Conservation (phyloP, 179 eudicot genomes). For the Camellia oleifera region DNA sequence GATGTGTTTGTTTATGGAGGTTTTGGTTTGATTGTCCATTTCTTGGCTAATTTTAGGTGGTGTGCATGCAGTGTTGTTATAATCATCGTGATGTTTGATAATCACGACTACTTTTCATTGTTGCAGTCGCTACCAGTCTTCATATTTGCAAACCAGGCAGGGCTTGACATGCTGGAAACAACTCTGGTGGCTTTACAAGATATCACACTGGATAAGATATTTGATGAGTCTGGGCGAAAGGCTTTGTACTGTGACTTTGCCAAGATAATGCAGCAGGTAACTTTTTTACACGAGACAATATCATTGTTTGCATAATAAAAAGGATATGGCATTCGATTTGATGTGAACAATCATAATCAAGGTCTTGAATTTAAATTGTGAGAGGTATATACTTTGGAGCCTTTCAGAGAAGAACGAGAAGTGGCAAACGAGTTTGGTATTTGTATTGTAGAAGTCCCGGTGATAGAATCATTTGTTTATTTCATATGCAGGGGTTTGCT, state of each 20-base stretch:
- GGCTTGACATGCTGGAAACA: conserved; percentile 71
- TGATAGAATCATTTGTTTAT: neutral
- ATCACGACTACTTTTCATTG: neutral
- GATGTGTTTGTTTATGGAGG: neutral
- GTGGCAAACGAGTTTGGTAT: neutral
- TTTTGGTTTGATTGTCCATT: neutral
- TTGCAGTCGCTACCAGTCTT: conserved; percentile 56
- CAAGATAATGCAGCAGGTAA: conserved; percentile 62
- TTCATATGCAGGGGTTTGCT: conserved; percentile 45
- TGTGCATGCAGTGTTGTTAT: neutral
- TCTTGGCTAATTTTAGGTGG: neutral
- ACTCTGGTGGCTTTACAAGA: conserved; percentile 63
- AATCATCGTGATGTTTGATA: neutral
- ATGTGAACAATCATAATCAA: too few species aligned
- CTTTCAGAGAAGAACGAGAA: too few species aligned
- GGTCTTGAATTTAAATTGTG: too few species aligned
- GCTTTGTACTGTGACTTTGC: conserved; percentile 43
- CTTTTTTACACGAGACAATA: neutral
- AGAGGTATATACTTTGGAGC: too few species aligned
- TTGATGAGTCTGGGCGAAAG: conserved; percentile 47
- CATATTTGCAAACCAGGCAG: conserved; percentile 71
- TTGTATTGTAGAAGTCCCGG: neutral
- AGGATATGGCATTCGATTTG: too few species aligned
- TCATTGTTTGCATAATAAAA: neutral
- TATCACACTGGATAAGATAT: conserved; percentile 47